A percentile compares a stretch with the other conserved stretches of the same genome.
Evolutionary conservation across 805 yeast species (phyloP).

Genomic region (Candida ficus): DNA sequence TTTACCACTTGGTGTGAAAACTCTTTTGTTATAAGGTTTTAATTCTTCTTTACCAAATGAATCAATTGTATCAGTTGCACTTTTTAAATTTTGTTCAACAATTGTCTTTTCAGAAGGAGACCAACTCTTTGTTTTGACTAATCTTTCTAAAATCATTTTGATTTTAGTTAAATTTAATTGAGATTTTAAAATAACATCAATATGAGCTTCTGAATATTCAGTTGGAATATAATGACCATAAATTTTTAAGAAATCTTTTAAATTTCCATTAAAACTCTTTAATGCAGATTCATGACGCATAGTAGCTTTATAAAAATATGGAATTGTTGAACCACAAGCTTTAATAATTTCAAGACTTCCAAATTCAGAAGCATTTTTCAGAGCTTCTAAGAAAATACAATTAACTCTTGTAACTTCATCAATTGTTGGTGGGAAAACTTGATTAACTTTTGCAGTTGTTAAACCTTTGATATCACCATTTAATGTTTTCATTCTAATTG

Average conservation of each 20-base stretch:
- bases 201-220: slow-evolving; percentile 42
- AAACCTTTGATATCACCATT: slow-evolving; percentile 45
- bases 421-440: slow-evolving; percentile 88
- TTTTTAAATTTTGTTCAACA: slow-evolving; percentile 39
- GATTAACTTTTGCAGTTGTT: slow-evolving; percentile 64
- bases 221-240: slow-evolving; percentile 28
- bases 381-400: slow-evolving; percentile 73
- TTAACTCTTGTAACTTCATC: slow-evolving; percentile 91
- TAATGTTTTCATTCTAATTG: slow-evolving; percentile 66
- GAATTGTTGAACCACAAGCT: slow-evolving; percentile 78
- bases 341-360: slow-evolving; percentile 75
- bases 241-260: slow-evolving; percentile 37
- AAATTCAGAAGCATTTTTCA: slow-evolving; percentile 57
- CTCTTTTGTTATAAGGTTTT: slow-evolving; percentile 53
- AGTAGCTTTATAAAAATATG: slow-evolving; percentile 88
- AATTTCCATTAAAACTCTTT: slow-evolving; percentile 47
- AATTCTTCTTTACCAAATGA: slow-evolving; percentile 66
- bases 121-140: slow-evolving; percentile 48
- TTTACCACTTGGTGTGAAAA: slow-evolving; percentile 90
- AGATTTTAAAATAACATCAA: slow-evolving; percentile 60
- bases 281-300: slow-evolving; percentile 94
- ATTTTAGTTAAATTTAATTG: slow-evolving; percentile 68
- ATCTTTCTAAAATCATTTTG: slow-evolving; percentile 61
- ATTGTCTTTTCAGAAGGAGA: slow-evolving; percentile 19
- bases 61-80: slow-evolving; percentile 63